Conservation (phyloP, 1,284 basidiomycete species). For the Heliocybe sulcata region DNA sequence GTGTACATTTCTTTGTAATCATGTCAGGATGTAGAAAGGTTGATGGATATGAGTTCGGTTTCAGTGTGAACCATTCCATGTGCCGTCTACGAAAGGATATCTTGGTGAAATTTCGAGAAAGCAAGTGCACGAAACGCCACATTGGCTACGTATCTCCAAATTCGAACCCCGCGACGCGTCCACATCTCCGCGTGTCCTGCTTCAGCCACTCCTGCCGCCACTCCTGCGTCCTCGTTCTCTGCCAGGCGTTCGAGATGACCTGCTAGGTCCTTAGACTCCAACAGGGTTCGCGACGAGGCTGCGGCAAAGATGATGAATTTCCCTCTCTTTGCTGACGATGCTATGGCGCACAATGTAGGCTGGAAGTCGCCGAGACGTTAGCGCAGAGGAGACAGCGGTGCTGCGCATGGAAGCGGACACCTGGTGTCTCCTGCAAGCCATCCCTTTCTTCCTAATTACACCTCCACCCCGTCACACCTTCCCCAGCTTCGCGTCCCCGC, state of each 20-base stretch:
- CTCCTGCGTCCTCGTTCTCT: constrained; percentile 56
- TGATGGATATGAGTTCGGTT: too few relatives aligned
- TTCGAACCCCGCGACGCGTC: too few relatives aligned
- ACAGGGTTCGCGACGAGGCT: constrained; percentile 63
- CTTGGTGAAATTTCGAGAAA: too few relatives aligned
- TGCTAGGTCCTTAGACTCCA: constrained; percentile 49
- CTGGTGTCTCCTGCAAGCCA: constrained; percentile 71
- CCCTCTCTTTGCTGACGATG: not conserved
- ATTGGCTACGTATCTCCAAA: too few relatives aligned
- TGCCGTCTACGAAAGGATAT: too few relatives aligned
- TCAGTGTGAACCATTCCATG: too few relatives aligned
- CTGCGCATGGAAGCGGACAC: constrained; percentile 73
- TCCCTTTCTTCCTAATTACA: constrained; percentile 20
- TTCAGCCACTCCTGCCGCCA: constrained; percentile 52
- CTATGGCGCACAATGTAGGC: constrained; percentile 26
- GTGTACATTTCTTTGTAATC: too few relatives aligned
- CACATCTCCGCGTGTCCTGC: too few relatives aligned
- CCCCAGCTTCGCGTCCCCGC: constrained; percentile 66
- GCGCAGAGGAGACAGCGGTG: constrained; percentile 46
- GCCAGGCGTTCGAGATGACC: constrained; percentile 43
- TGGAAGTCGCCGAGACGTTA: constrained; percentile 38
- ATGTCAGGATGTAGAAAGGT: too few relatives aligned
- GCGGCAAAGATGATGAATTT: constrained; percentile 60
- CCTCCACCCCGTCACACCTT: constrained; percentile 3
- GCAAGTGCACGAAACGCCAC: too few relatives aligned